Conservation (phyloP, 306 rosid genomes). For the Medicago lupulina region DNA sequence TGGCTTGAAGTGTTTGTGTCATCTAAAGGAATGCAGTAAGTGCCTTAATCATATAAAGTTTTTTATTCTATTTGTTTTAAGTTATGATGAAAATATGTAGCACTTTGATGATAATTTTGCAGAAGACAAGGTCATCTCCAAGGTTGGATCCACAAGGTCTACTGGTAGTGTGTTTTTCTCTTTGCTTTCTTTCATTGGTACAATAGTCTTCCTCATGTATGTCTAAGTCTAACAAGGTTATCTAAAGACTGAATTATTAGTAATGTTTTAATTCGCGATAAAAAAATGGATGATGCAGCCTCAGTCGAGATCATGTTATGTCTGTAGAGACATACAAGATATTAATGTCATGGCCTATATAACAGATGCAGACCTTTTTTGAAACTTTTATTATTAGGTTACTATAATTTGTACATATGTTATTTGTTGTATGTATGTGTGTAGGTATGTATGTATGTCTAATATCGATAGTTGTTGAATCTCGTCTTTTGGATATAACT, state of each 20-base stretch:
- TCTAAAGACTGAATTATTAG: neutral
- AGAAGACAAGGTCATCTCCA: conserved; percentile 69
- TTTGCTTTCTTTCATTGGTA: conserved; percentile 44
- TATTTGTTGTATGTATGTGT: conserved; percentile 18
- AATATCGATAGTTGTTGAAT: neutral
- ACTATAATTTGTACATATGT: conserved; percentile 16
- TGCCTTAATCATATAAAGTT: neutral
- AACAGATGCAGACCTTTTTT: neutral
- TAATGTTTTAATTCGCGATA: neutral
- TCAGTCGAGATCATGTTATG: neutral
- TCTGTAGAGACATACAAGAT: too few relatives aligned
- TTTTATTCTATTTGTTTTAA: conserved; percentile 5
- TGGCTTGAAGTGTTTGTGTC: conserved; percentile 81
- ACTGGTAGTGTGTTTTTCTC: conserved; percentile 42
- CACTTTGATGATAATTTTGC: conserved; percentile 41
- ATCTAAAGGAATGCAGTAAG: conserved; percentile 79
- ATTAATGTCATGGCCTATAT: neutral
- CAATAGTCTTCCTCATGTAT: conserved; percentile 33
- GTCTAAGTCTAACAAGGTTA: conserved; percentile 28
- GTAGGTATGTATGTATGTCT: neutral
- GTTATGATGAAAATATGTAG: conserved; percentile 23
- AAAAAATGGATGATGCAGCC: neutral
- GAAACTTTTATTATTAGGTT: neutral
- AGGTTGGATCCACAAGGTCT: conserved; percentile 40
- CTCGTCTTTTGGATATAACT: neutral